A percentile compares a stretch with the other conserved stretches of the same genome.
Evolutionary conservation across 495 filamentous ascomycete species (phyloP).

Genomic region (Penicillium tannophilum): DNA sequence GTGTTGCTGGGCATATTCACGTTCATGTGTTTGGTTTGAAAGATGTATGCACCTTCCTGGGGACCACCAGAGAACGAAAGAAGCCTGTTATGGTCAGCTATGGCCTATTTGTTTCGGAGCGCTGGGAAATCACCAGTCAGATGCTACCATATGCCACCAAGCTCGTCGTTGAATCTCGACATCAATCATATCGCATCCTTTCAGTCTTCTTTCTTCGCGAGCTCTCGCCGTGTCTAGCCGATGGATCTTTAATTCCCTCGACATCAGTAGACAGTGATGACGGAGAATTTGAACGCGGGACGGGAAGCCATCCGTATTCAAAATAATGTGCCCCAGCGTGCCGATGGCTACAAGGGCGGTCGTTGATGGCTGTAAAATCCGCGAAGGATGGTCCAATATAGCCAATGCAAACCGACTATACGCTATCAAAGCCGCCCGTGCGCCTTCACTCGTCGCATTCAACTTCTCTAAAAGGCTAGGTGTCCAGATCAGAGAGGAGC

Average conservation of each 20-base stretch:
- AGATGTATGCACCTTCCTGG: slow-evolving; percentile 30
- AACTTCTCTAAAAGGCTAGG: slow-evolving; percentile 22
- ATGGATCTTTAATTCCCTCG: slow-evolving; percentile 30
- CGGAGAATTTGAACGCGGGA: slow-evolving; percentile 26
- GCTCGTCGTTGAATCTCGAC: slow-evolving; percentile 34
- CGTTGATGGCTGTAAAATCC: slow-evolving; percentile 23
- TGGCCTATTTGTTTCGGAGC: neutral
- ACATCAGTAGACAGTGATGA: slow-evolving; percentile 26
- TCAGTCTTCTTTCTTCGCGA: slow-evolving; percentile 24
- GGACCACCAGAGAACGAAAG: slow-evolving; percentile 26
- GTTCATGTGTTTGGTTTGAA: slow-evolving; percentile 37
- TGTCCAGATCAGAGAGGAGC: slow-evolving; percentile 27
- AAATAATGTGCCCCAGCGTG: slow-evolving; percentile 21
- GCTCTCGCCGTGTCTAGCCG: slow-evolving; percentile 28
- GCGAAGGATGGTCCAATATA: slow-evolving; percentile 26
- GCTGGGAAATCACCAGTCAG: slow-evolving; percentile 30
- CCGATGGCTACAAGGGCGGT: slow-evolving; percentile 27
- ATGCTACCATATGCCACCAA: slow-evolving; percentile 38
- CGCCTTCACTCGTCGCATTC: slow-evolving; percentile 22
- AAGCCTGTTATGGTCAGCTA: slow-evolving; percentile 24
- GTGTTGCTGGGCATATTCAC: slow-evolving; percentile 32
- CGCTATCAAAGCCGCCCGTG: slow-evolving; percentile 23
- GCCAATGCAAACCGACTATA: slow-evolving; percentile 23
- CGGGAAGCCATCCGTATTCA: slow-evolving; percentile 27
- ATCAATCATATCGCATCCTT: slow-evolving; percentile 31